A percentile compares a stretch with the other conserved stretches of the same genome.
Conservation (phyloP, 23 red algal genomes). For the Chondrus crispus region DNA sequence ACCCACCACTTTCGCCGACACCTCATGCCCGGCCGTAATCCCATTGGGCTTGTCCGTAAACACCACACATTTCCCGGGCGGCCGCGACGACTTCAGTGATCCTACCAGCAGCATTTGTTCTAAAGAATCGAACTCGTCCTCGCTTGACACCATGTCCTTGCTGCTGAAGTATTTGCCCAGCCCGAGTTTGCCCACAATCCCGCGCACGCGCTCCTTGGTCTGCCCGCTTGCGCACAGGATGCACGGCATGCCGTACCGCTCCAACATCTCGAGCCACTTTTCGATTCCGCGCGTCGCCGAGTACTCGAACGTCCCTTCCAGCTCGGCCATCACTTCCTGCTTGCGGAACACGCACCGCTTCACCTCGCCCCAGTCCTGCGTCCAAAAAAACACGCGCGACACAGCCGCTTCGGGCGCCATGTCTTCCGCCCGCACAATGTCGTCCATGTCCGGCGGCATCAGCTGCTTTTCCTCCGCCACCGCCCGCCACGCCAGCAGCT, state of each 20-base stretch:
- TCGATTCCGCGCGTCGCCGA: constrained; percentile 21
- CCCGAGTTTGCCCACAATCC: constrained; percentile 47
- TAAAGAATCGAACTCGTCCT: constrained; percentile 78
- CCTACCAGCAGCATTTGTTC: constrained; percentile 81
- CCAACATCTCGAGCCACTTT: constrained; percentile 67
- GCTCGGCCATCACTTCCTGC: constrained; percentile 51
- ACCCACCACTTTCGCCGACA: constrained; percentile 66
- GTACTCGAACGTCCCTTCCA: constrained; percentile 25
- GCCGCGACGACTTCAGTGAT: constrained; percentile 58
- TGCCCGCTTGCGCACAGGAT: constrained; percentile 48
- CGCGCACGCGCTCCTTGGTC: not conserved
- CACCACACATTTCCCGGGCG: constrained; percentile 87
- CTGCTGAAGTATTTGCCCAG: constrained; percentile 49
- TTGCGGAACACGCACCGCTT: constrained; percentile 79
- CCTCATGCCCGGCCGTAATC: constrained; percentile 87
- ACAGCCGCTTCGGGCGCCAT: constrained; percentile 83
- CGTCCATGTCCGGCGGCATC: constrained; percentile 39
- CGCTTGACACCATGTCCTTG: constrained; percentile 47
- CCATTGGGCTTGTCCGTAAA: constrained; percentile 79
- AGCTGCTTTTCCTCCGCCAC: constrained; percentile 73
- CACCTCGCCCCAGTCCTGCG: constrained; percentile 79
- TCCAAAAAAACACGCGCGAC: constrained; percentile 82
- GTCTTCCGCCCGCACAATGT: constrained; percentile 72
- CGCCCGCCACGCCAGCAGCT: constrained; percentile 62
- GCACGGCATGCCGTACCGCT: constrained; percentile 57